Conservation (phyloP, 2,329 filamentous ascomycete species). For the Fusarium nematophilum region DNA sequence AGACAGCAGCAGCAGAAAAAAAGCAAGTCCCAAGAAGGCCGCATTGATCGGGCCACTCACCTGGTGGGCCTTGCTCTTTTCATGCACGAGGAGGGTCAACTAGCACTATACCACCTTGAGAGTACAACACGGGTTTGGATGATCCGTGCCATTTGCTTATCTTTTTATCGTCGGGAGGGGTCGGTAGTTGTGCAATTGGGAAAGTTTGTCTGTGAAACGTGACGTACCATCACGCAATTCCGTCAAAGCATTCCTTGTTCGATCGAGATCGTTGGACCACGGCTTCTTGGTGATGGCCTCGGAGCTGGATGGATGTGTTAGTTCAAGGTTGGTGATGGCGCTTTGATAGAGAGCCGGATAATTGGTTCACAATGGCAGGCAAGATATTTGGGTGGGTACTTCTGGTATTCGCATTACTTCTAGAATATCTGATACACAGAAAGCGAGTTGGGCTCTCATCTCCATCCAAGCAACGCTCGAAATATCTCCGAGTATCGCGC, state of each 20-base stretch:
- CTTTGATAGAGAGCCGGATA: conserved; percentile 1
- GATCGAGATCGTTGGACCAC: neutral
- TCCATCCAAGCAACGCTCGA: conserved; percentile 40
- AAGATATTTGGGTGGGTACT: conserved; percentile 73
- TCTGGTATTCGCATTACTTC: conserved; percentile 68
- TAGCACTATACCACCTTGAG: too few species aligned
- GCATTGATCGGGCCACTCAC: too few species aligned
- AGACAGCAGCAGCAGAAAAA: too few species aligned
- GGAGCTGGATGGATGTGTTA: neutral
- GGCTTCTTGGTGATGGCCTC: neutral
- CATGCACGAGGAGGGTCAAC: too few species aligned
- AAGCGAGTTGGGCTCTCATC: conserved; percentile 66
- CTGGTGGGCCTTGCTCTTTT: too few species aligned
- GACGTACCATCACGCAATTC: neutral
- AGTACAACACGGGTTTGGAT: too few species aligned
- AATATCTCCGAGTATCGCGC: conserved; percentile 41
- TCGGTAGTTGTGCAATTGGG: neutral
- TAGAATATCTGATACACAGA: conserved; percentile 70
- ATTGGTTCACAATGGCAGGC: too few species aligned
- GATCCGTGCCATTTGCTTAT: neutral
- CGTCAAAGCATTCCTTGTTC: neutral
- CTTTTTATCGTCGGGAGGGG: too few species aligned
- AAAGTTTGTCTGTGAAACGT: neutral
- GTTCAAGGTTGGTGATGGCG: neutral
- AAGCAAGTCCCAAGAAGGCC: too few species aligned